A percentile compares a stretch with the other conserved stretches of the same genome.
Evolutionary conservation across 805 yeast species (phyloP).

Genomic region (Phaffomyces opuntiae): DNA sequence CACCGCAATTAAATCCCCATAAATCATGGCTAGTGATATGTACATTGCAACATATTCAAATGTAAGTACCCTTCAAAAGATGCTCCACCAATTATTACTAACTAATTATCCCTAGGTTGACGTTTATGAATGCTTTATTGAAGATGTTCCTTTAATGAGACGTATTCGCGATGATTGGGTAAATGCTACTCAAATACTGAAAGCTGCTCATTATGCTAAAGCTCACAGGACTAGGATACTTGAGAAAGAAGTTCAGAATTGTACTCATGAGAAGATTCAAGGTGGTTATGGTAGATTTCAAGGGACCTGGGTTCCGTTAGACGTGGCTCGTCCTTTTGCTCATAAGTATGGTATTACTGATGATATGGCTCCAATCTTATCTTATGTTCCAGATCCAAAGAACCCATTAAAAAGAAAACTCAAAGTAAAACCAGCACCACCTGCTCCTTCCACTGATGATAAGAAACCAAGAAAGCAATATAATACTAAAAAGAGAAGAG

Average conservation of each 20-base stretch:
- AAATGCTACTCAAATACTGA: slow-evolving; percentile 75
- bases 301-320: slow-evolving; percentile 80
- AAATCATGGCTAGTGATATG: slow-evolving; percentile 5
- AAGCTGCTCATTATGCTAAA: slow-evolving; percentile 72
- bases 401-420: slow-evolving; percentile 37
- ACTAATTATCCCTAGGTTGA: slow-evolving; percentile 14
- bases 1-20: background rate
- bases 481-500: slow-evolving; percentile 20
- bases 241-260: slow-evolving; percentile 66
- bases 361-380: slow-evolving; percentile 44
- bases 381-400: slow-evolving; percentile 42
- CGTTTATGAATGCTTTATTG: slow-evolving; percentile 24
- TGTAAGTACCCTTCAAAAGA: slow-evolving; percentile 8
- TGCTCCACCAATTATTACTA: background rate
- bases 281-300: slow-evolving; percentile 84
- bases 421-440: slow-evolving; percentile 17
- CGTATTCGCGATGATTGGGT: slow-evolving; percentile 91
- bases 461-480: slow-evolving; percentile 20
- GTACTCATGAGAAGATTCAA: slow-evolving; percentile 68
- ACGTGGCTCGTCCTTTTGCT: slow-evolving; percentile 54
- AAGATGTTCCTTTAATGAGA: slow-evolving; percentile 52
- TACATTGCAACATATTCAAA: slow-evolving; percentile 23
- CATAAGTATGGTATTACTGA: slow-evolving; percentile 44
- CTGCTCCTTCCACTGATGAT: slow-evolving; percentile 8
- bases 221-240: slow-evolving; percentile 71